Percentiles rank a stretch among this genome's conserved stretches.
These are phyloP conservation scores for Urochloa ruziziensis DNA, from an alignment of 176 grass and related monocot genomes.

Conservation along the genomic window DNA sequence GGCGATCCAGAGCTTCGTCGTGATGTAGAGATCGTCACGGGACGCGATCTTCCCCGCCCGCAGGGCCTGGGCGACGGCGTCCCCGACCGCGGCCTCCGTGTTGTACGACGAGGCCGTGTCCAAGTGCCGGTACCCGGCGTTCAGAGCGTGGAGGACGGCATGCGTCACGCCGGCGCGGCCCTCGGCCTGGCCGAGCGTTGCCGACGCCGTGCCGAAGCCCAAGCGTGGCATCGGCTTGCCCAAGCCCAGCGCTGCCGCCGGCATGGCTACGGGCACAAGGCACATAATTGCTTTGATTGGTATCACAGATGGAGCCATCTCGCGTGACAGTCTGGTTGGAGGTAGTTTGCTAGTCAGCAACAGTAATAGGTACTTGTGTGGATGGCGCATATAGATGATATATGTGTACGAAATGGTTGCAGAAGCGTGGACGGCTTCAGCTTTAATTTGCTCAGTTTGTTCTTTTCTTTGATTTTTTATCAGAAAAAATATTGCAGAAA, in stretches of 20 bases:
- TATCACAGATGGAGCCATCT: no score
- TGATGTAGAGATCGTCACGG: conserved; percentile 39
- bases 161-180: background rate
- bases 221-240: conserved; percentile 31
- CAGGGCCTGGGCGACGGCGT: background rate
- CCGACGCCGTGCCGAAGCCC: conserved; percentile 37
- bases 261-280: background rate
- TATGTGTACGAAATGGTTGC: no score
- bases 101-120: conserved; percentile 30
- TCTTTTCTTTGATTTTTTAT: no score
- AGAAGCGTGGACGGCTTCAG: no score
- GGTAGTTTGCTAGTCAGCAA: no score
- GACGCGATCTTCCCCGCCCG: background rate
- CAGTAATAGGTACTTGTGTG: no score
- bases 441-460: no score
- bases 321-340: no score
- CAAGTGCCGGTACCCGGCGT: conserved; percentile 38
- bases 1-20: conserved; percentile 39
- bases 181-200: background rate
- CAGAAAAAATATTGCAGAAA: no score
- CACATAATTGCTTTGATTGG: no score
- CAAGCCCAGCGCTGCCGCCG: background rate
- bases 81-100: conserved; percentile 22
- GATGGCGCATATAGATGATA: no score
- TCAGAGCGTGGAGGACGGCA: conserved; percentile 28